Evolutionary conservation across 768 basidiomycete species (phyloP).

Genomic region (Hemileccinum rubropunctum): DNA sequence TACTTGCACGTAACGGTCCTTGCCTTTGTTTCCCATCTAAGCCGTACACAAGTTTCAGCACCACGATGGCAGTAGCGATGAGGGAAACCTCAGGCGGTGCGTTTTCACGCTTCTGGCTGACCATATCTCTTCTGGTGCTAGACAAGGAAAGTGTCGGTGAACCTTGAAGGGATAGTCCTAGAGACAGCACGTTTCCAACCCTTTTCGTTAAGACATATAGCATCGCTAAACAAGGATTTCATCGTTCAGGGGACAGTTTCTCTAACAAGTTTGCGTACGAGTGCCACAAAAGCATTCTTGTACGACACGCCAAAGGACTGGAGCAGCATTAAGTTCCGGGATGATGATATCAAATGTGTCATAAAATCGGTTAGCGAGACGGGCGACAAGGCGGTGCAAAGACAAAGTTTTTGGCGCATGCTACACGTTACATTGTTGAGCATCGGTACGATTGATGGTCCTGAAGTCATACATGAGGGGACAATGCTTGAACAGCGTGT

Average conservation of each 20-base stretch:
- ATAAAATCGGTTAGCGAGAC: conserved; percentile 58
- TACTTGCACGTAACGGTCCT: conserved; percentile 10
- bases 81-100: conserved; percentile 68
- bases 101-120: conserved; percentile 56
- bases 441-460: background rate
- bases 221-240: conserved; percentile 38
- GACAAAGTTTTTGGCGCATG: conserved; percentile 55
- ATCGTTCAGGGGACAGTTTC: background rate
- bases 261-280: conserved; percentile 51
- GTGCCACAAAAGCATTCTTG: conserved; percentile 61
- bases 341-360: conserved; percentile 54
- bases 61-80: conserved; percentile 57
- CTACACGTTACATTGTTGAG: conserved; percentile 39
- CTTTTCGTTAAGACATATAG: conserved; percentile 65
- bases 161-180: conserved; percentile 60
- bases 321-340: conserved; percentile 74
- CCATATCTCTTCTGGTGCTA: conserved; percentile 39
- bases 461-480: conserved; percentile 53
- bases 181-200: conserved; percentile 50
- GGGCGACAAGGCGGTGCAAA: conserved; percentile 60
- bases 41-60: conserved; percentile 84
- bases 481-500: conserved; percentile 61
- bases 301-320: conserved; percentile 75
- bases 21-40: conserved; percentile 68
- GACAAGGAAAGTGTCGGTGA: conserved; percentile 45